Evolutionary conservation across 2,329 filamentous ascomycete species (phyloP), one percentile per base, ranked within the genome.

Genomic region (Penicillium glabrum): DNA sequence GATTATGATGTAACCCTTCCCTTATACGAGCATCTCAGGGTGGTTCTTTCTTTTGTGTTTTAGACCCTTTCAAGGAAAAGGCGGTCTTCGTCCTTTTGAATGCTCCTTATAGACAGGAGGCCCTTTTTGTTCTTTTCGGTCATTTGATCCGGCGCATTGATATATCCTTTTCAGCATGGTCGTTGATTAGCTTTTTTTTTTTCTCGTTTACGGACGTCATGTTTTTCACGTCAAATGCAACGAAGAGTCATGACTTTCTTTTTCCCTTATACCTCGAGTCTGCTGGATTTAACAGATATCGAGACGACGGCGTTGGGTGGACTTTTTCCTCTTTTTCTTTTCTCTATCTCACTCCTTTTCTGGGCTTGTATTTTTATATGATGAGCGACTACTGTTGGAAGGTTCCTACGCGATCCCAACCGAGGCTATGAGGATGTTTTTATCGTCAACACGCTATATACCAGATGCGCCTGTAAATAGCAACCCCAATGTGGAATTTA

Each of bases 241-340:
- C 70, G 70, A 72, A 73, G 65, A 71, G 64, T 72, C 67, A 74
- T 72, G 72, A 70, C 68, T 61, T 67, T 67, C 57, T 58, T 51
- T 49, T 54, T 58, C 53, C 52, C 41, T 56, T 41, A 45, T 41
- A 31, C 21, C 31, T 51, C 29, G 24, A 10, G 37, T 35, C 41
- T 26, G 41, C 13, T 11, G 16, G 21, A 45, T 44, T n/a, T 52
- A 19, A 13, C 23, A 35, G 41, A 45, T 46, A 31, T 19, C 49
- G 26, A 49, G 27, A 21, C n/a, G 35, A 53, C 23, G 50, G 50
- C 50, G 50, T 53, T 53, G 5, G 9, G 31, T 39, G 47, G 33
- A 19, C 46, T 31, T 50, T 39, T 16, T 9, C n/a, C 29, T 31
- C 23, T 13, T 41, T n/a, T 43, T 29, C 33, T 16, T 31, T 6